Base-by-base conservation (phyloP, 2,329 filamentous ascomycete genomes). In the Myriosclerotinia scirpicola region DNA sequence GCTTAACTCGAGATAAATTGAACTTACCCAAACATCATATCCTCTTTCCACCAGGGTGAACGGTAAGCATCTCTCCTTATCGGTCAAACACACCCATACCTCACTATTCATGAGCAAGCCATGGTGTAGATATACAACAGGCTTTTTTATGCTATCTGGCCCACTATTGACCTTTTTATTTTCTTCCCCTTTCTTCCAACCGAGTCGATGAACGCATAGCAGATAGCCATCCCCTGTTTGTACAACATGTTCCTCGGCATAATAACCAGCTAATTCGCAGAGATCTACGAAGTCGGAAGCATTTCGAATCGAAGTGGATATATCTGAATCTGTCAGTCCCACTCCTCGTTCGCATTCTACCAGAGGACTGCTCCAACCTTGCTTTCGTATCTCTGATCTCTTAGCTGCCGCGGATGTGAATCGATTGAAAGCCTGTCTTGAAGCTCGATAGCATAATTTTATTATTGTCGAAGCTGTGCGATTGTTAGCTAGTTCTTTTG, bases 71-170 rank as follows among this genome's bases (percentile, higher is more conserved):
- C 93, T 86, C 77, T 96, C 85, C 72, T 89, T 88, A 71, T 97
- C 91, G 0, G 94, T 96, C 76, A 94, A 80, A 75, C 92, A 96
- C 11, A 98, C 92, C 95, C 95, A 99, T 44, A 99, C 94, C 78
- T 99, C 95, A 73, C 93, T 97, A 79, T 97, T 98, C 95, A 99
- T 99, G 75, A 99, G 85, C 67, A 99, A 84, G 11, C 94, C 95
- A 78, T 99, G 95, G 75, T 99, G 95, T 70, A 99, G 81, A 77
- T 98, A 99, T 8, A 95, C 88, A 59, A 98, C 91, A 72, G 89
- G 90, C 81, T 97, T 97, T 78, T 84, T 85, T 38, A 90, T 73
- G 73, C 88, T 89, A 46, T 84, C 82, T 0, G 83, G 81, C 0
- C 90, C 90, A 61, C 83, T 81, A 76, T 97, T 97, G 73, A 97